These are phyloP conservation scores for Tripterygium wilfordii DNA, from an alignment of 177 flowering plant species.

Conservation along the genomic window DNA sequence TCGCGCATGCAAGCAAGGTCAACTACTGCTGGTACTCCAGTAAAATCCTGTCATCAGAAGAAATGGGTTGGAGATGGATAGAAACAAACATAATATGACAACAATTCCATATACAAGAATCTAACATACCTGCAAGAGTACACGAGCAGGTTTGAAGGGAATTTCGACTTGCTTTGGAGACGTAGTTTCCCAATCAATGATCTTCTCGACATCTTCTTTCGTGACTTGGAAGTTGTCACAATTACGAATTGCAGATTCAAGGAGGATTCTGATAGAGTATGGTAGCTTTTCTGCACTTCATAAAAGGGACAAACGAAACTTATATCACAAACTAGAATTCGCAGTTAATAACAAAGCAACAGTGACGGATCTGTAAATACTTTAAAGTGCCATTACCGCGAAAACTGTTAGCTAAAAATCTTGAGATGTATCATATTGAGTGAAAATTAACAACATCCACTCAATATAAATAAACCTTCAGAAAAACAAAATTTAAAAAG, in stretches of 20 bases:
- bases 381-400: no score
- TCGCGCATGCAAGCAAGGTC: constrained; percentile 87
- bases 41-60: constrained; percentile 78
- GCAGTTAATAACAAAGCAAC: no score
- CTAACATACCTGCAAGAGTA: constrained; percentile 57
- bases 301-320: neutral
- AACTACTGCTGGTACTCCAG: constrained; percentile 85
- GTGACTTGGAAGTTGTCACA: constrained; percentile 94
- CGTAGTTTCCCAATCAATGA: constrained; percentile 83
- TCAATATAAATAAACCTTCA: no score
- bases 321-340: no score
- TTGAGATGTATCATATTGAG: no score
- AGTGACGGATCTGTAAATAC: no score
- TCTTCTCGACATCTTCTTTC: constrained; percentile 86
- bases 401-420: no score
- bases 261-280: constrained; percentile 71
- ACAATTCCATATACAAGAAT: neutral
- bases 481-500: no score
- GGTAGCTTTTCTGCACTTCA: constrained; percentile 70
- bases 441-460: no score
- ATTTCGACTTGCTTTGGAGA: constrained; percentile 87
- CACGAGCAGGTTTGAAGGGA: constrained; percentile 89
- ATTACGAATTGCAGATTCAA: constrained; percentile 79
- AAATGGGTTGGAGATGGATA: no score
- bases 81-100: neutral